A percentile compares a stretch with the other conserved stretches of the same genome.
These are phyloP conservation scores for Microcyclospora pomicola DNA, from an alignment of 2,329 filamentous ascomycete species.

Conservation along the genomic window DNA sequence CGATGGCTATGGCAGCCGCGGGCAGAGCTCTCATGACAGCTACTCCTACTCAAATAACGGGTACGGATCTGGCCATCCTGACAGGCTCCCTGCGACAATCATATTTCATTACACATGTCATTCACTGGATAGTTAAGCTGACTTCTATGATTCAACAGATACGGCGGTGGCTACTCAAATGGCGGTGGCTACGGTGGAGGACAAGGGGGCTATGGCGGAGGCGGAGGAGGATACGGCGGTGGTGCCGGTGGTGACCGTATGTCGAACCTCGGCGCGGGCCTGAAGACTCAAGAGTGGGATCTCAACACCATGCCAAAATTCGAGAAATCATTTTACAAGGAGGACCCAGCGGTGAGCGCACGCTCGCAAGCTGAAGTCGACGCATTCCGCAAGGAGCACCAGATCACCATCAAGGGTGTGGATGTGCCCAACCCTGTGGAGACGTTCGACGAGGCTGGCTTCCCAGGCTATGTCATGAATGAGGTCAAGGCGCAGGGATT, in stretches of 20 bases:
- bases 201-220: conserved; percentile 16
- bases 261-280: conserved; percentile 72
- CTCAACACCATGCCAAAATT: conserved; percentile 74
- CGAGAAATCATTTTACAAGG: conserved; percentile 99
- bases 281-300: conserved; percentile 87
- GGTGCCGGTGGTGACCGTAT: conserved; percentile 81
- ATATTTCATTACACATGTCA: conserved; percentile 3
- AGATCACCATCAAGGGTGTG: conserved; percentile 67
- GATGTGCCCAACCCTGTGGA: conserved; percentile 88
- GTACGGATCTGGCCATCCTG: conserved; percentile 16
- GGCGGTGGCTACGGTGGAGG: conserved; percentile 22
- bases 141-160: conserved; percentile 1
- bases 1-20: conserved; percentile 23
- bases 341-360: conserved; percentile 62
- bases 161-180: conserved; percentile 7
- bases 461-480: conserved; percentile 92
- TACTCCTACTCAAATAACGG: conserved; percentile 31
- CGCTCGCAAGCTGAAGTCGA: conserved; percentile 71
- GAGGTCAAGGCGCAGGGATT: conserved; percentile 99
- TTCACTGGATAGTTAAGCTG: conserved; percentile 1
- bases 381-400: conserved; percentile 70
- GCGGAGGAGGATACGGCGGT: conserved; percentile 31
- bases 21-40: conserved; percentile 34
- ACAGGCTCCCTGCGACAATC: conserved; percentile 13
- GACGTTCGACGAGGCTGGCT: conserved; percentile 94